A percentile compares a stretch with the other conserved stretches of the same genome.
These are phyloP conservation scores for Sisymbrium altissimum DNA, from an alignment of 345 rosid genomes.

Conservation along the genomic window DNA sequence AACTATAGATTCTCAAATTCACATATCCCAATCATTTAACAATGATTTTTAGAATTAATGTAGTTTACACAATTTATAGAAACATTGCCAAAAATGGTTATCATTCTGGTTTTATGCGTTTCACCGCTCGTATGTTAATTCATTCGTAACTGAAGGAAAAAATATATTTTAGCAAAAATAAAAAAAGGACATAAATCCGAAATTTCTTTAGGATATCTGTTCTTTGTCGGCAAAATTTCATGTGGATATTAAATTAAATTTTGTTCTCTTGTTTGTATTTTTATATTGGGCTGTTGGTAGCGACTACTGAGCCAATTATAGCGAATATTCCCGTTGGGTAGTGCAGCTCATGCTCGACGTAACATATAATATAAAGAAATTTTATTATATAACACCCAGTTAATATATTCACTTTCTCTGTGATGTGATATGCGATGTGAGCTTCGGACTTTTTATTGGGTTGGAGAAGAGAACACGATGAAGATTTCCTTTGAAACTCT, in stretches of 20 bases:
- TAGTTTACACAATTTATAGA: not conserved
- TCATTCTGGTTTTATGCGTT: not conserved
- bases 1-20: constrained; percentile 22
- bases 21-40: constrained; percentile 12
- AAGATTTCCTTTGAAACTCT: constrained; percentile 1
- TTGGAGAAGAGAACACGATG: constrained; percentile 26
- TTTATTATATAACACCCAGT: not conserved
- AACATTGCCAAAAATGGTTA: constrained; percentile 1
- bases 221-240: constrained; percentile 18
- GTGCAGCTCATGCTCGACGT: constrained; percentile 33
- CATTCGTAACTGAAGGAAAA: not conserved
- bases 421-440: constrained; percentile 3
- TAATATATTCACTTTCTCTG: not conserved
- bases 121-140: not conserved
- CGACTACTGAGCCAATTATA: constrained; percentile 15
- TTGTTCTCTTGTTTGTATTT: not conserved
- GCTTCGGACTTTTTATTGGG: not conserved
- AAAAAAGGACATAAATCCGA: not conserved
- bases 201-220: not conserved
- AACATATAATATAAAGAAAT: not conserved
- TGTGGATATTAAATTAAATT: not conserved
- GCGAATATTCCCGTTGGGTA: constrained; percentile 34
- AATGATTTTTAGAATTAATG: not conserved
- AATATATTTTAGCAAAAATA: not conserved
- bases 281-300: constrained; percentile 18